phyloP scores from a whole-genome alignment of 176 grass and related monocot species.

The Oryza officinalis region DNA sequence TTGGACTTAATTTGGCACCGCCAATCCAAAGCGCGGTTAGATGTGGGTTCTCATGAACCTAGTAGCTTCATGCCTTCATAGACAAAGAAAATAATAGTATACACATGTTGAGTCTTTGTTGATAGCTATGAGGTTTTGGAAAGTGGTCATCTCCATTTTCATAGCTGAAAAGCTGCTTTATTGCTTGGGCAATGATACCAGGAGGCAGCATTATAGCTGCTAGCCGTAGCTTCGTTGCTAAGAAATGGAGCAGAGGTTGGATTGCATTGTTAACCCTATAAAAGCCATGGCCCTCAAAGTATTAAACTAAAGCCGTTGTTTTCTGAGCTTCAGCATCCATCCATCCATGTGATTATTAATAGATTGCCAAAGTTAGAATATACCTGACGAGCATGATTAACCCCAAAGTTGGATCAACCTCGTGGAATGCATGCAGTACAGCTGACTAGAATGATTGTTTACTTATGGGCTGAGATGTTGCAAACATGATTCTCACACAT shows the following conservation, averaged over 20 bases:
- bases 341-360: background rate
- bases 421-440: conserved; percentile 29
- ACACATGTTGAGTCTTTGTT: background rate
- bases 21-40: background rate
- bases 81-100: background rate
- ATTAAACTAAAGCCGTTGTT: conserved; percentile 19
- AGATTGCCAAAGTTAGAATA: conserved; percentile 25
- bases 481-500: conserved; percentile 22
- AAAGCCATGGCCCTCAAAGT: background rate
- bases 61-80: background rate
- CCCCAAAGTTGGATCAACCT: background rate
- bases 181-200: background rate
- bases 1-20: background rate
- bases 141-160: background rate
- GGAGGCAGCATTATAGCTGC: background rate
- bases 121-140: background rate
- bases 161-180: conserved; percentile 6
- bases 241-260: conserved; percentile 26
- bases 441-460: conserved; percentile 4
- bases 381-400: background rate
- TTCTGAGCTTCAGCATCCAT: background rate
- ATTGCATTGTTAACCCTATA: conserved; percentile 8
- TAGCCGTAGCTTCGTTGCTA: conserved; percentile 43
- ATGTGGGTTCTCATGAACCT: background rate
- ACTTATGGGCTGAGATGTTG: background rate